These are phyloP conservation scores for Diaporthe amygdali DNA, from an alignment of 2,329 filamentous ascomycete species.

Conservation along the genomic window DNA sequence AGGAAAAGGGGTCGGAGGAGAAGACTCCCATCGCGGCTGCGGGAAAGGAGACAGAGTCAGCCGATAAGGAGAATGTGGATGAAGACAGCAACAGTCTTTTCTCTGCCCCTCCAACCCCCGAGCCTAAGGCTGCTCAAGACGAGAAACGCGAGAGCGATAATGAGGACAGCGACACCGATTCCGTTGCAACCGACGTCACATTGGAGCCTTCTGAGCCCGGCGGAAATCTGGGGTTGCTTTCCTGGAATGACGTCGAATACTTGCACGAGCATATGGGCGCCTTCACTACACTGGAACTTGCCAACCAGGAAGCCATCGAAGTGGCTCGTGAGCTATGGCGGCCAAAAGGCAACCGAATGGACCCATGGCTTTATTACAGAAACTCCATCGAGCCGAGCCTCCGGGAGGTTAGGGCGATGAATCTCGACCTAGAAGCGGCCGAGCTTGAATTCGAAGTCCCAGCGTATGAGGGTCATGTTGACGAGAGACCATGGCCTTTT, in stretches of 20 bases:
- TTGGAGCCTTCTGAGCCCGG: neutral
- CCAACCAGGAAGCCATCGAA: constrained; percentile 10
- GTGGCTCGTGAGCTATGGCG: constrained; percentile 7
- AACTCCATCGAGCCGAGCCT: neutral
- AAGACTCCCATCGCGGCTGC: neutral
- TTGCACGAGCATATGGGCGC: neutral
- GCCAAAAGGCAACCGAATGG: neutral
- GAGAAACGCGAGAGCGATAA: neutral
- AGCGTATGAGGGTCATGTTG: neutral
- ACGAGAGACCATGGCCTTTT: constrained; percentile 15
- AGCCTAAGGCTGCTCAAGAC: neutral
- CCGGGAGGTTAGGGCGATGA: neutral
- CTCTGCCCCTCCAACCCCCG: neutral
- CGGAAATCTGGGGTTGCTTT: neutral
- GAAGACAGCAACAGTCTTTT: neutral
- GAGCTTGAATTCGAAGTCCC: neutral
- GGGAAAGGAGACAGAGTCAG: neutral
- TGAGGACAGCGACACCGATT: neutral
- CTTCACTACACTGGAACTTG: constrained; percentile 11
- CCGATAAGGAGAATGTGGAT: neutral
- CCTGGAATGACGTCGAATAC: neutral
- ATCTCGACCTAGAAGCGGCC: neutral
- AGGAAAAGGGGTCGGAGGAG: neutral
- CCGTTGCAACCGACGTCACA: neutral
- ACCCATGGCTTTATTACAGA: neutral